A percentile compares a stretch with the other conserved stretches of the same genome.
phyloP scores from a whole-genome alignment of 2,329 filamentous ascomycete genomes.

The Pseudogymnoascus sp. region DNA sequence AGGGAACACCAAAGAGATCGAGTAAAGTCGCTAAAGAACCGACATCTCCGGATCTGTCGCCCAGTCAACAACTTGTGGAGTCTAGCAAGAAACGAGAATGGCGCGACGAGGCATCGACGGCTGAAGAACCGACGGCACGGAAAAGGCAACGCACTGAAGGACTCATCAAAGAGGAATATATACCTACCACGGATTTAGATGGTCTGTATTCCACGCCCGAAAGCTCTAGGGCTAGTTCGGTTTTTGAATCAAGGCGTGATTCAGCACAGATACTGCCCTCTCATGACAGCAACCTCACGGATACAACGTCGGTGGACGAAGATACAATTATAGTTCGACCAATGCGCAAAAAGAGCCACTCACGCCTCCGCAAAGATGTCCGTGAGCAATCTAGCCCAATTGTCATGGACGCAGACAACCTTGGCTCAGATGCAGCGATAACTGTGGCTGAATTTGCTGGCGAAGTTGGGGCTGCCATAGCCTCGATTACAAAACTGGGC shows the following conservation, averaged over 20 bases:
- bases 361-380: background rate
- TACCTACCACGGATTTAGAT: background rate
- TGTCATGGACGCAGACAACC: background rate
- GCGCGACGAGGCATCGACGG: constrained; percentile 11
- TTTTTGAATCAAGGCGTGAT: constrained; percentile 8
- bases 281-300: constrained; percentile 20
- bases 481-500: background rate
- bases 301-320: constrained; percentile 28
- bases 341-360: background rate
- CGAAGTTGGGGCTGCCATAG: background rate
- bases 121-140: constrained; percentile 4
- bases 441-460: background rate
- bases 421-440: background rate
- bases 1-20: constrained; percentile 20
- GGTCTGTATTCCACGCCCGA: constrained; percentile 4
- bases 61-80: constrained; percentile 15
- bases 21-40: constrained; percentile 18
- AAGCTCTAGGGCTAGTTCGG: constrained; percentile 7
- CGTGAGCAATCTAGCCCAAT: background rate
- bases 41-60: constrained; percentile 18
- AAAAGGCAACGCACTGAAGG: background rate
- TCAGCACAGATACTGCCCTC: background rate
- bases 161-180: constrained; percentile 9
- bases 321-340: constrained; percentile 24
- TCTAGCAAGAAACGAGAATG: constrained; percentile 20